phyloP scores from a whole-genome alignment of 2,329 filamentous ascomycete genomes.

The Pezicula rhizophila region DNA sequence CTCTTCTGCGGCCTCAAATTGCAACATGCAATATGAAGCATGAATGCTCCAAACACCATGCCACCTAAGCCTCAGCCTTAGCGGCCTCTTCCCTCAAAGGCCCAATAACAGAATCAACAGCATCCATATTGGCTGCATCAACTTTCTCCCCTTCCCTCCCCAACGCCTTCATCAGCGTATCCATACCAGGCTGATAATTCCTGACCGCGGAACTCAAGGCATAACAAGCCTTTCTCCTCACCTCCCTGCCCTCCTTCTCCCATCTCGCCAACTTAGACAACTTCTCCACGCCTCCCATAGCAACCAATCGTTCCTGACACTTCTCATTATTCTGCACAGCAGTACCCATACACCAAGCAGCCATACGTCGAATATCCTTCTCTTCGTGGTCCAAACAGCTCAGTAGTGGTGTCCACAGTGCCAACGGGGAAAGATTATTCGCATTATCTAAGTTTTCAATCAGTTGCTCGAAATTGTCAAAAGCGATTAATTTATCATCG shows the following conservation, averaged over 20 bases:
- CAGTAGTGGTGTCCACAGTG: slow-evolving; percentile 77
- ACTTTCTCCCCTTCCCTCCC: slow-evolving; percentile 54
- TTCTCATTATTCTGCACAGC: slow-evolving; percentile 94
- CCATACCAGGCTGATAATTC: slow-evolving; percentile 83
- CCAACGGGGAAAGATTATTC: slow-evolving; percentile 78
- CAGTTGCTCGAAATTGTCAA: slow-evolving; percentile 92
- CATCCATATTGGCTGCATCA: slow-evolving; percentile 85
- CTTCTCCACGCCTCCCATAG: slow-evolving; percentile 60
- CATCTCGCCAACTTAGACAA: slow-evolving; percentile 61
- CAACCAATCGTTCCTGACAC: slow-evolving; percentile 66
- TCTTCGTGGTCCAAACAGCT: slow-evolving; percentile 62
- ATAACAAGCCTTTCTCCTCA: slow-evolving; percentile 82
- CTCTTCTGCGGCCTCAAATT: neutral
- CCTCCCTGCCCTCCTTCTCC: slow-evolving; percentile 52
- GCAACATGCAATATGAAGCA: neutral
- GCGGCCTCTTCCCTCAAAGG: slow-evolving; percentile 50
- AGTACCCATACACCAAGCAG: slow-evolving; percentile 90
- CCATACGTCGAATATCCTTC: slow-evolving; percentile 70
- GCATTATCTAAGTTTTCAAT: slow-evolving; percentile 94
- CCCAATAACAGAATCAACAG: slow-evolving; percentile 69
- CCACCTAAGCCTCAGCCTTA: slow-evolving; percentile 2
- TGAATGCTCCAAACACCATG: neutral
- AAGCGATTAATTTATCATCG: slow-evolving; percentile 74
- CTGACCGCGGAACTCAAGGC: slow-evolving; percentile 80
- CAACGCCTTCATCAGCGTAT: slow-evolving; percentile 56